Conservation (phyloP, 2,329 filamentous ascomycete species). For the Clarireedia paspali region DNA sequence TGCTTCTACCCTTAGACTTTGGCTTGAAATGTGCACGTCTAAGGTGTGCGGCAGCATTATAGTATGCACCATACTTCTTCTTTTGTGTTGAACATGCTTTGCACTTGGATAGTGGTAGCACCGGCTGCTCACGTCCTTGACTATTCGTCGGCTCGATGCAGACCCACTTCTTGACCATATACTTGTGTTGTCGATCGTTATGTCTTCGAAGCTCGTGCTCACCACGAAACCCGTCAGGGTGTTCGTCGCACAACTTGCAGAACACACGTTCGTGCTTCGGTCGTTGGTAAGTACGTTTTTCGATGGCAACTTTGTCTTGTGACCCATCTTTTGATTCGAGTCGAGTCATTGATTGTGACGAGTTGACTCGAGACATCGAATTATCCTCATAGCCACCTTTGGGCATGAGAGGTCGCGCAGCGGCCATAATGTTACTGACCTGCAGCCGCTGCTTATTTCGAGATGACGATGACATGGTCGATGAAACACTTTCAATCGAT, state of each 20-base stretch:
- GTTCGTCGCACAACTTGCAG: slow-evolving; percentile 71
- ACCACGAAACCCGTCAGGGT: slow-evolving; percentile 81
- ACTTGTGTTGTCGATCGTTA: slow-evolving; percentile 57
- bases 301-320: slow-evolving; percentile 26
- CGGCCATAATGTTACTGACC: slow-evolving; percentile 21
- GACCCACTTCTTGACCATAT: slow-evolving; percentile 46
- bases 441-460: slow-evolving; percentile 28
- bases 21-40: slow-evolving; percentile 81
- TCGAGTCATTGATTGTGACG: slow-evolving; percentile 25
- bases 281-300: slow-evolving; percentile 28
- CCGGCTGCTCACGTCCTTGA: slow-evolving; percentile 40
- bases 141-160: slow-evolving; percentile 50
- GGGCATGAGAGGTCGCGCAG: slow-evolving; percentile 25
- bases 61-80: slow-evolving; percentile 86
- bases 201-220: slow-evolving; percentile 78
- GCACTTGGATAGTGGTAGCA: slow-evolving; percentile 50
- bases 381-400: slow-evolving; percentile 26
- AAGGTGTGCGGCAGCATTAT: slow-evolving; percentile 89
- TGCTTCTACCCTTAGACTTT: slow-evolving; percentile 40
- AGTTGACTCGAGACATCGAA: slow-evolving; percentile 23
- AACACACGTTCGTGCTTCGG: slow-evolving; percentile 28
- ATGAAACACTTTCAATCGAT: slow-evolving; percentile 29
- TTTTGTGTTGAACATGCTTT: slow-evolving; percentile 74
- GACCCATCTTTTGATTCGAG: slow-evolving; percentile 26
- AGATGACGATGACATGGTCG: slow-evolving; percentile 25